Base-by-base conservation (phyloP, 371 early-diverging fungal genomes). In the Cokeromyces recurvatus region DNA sequence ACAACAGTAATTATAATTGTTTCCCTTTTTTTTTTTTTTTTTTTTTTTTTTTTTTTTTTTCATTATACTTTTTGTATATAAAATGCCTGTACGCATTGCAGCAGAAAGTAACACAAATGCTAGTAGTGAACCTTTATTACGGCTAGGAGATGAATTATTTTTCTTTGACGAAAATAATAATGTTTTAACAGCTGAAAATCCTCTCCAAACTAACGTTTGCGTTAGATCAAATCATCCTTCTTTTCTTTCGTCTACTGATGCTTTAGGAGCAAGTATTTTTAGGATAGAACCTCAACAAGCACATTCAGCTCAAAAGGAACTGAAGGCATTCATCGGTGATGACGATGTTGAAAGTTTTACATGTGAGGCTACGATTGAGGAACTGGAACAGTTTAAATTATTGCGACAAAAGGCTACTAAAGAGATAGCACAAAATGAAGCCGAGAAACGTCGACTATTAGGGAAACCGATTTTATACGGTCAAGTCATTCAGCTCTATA, bases 401-500 rank as follows among this genome's bases (percentile, higher is more conserved):
- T 22, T 72, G 1, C 46, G 55, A n/a, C 38, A 56, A 32, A 55
- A 51, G 38, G 71, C 70, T 3, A 38, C 45, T 23, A 60, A 62
- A 23, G 75, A 75, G 32, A 45, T 46, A 12, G 38, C 50, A 3
- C 68, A 68, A 32, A 75, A 75, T 52, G 58, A 67, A 31, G 51
- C 64, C 1, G 75, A 75, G 23, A 25, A 40, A 20, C 43, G 48
- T n/a, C 63, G 74, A 16, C 48, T 74, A 38, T 53, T 60, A 37
- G 68, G 71, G 19, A 75, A 67, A 24, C 65, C 74, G 1, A 70
- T 77, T 0, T 22, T 81, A 7, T 81, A 81, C 46, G 82, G 82
- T 4, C 68, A 64, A 43, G 56, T 76, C 6, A 60, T 79, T 20
- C 78, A 77, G 43, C 57, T 81, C 14, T 63, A 62, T 39, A 77